These are phyloP conservation scores for Fusarium zealandicum DNA, from an alignment of 2,329 filamentous ascomycete genomes.

Conservation along the genomic window DNA sequence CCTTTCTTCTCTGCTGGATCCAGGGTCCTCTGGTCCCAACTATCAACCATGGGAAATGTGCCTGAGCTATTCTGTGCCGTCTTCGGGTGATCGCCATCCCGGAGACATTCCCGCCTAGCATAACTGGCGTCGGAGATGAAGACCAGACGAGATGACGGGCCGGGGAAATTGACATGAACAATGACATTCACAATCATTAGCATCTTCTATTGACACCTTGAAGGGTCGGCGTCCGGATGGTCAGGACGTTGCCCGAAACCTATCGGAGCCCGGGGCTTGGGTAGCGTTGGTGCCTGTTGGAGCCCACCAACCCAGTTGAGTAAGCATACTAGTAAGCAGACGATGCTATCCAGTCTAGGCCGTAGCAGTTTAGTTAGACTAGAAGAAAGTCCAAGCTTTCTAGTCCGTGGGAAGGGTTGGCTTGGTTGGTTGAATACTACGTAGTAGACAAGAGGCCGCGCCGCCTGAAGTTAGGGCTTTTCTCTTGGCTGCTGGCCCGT, in stretches of 20 bases:
- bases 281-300: background rate
- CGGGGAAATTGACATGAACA: conserved; percentile 14
- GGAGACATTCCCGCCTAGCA: conserved; percentile 20
- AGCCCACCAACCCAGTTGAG: background rate
- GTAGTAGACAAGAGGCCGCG: too few species aligned
- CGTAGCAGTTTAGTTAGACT: background rate
- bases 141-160: conserved; percentile 10
- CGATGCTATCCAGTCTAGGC: background rate
- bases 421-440: too few species aligned
- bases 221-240: conserved; percentile 11
- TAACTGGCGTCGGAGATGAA: conserved; percentile 14
- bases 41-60: conserved; percentile 1
- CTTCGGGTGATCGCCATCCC: conserved; percentile 29
- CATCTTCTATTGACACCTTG: conserved; percentile 9
- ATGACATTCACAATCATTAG: background rate
- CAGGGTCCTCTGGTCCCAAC: background rate
- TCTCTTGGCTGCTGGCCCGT: conserved; percentile 1
- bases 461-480: too few species aligned
- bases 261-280: conserved; percentile 6
- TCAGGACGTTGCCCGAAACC: conserved; percentile 1
- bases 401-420: background rate
- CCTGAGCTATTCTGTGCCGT: conserved; percentile 9
- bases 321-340: background rate
- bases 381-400: background rate
- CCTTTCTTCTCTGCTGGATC: background rate